Evolutionary conservation across 345 rosid genomes (phyloP), one percentile per base, ranked within the genome.

Genomic region (Eucalyptus pauciflora): DNA sequence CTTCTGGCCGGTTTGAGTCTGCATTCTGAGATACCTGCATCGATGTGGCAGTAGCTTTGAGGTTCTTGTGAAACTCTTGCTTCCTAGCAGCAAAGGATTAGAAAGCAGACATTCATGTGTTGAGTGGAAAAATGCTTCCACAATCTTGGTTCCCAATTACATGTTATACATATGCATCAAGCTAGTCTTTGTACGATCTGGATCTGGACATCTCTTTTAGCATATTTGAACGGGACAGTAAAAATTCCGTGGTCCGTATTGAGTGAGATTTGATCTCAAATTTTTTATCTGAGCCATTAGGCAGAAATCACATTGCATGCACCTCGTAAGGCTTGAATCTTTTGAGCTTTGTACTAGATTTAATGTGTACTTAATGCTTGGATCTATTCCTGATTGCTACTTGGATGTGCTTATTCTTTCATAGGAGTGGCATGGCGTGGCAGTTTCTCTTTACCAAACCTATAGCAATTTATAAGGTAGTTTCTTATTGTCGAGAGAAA

Each of bases 361-460:
- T 37, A 37, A 71, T 18, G 27, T 11, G 27, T 18, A 5, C 27
- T 37, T 37, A 18, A 37, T 37, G 81, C 81, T 18, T 33, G 81
- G 81, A 71, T 71, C 46, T 11, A 37, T 18, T 71, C 81, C 46
- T 37, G 80, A 33, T 10, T 20, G 46, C 27, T 71, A 10, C 46
- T 37, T 71, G 81, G 27, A 71, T 37, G 46, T 71, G 81, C 81
- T 71, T 18, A 37, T 37, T 71, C 46, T 71, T 18, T 71, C 81
- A 3, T 37, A 14, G 46, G 13, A 97, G 99, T 71, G 97, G 97
- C 50, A 91, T 97, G 88, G 97, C 95, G 86, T 94, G 98, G 94
- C 96, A 98, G n/a, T 96, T 95, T 95, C 95, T 97, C 87, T 94
- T 97, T 91, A 71, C 99, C 87, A 97, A 96, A 90, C 99, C 99